Evolutionary conservation across 371 early-diverging fungal species (phyloP).

Genomic region (Homolaphlyctis polyrhiza): DNA sequence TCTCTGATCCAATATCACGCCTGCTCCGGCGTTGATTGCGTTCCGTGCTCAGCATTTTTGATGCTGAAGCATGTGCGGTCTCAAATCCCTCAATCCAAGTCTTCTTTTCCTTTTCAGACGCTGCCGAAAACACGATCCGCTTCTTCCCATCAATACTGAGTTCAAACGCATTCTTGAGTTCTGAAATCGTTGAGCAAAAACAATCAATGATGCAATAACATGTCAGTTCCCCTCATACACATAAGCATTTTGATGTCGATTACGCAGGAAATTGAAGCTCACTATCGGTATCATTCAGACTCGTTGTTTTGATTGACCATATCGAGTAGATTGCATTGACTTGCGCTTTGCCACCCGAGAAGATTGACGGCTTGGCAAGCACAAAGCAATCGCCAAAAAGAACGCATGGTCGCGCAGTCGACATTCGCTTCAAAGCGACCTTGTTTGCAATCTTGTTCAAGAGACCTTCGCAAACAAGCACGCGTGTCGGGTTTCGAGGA

Average conservation of each 20-base stretch:
- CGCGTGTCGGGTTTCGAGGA: neutral
- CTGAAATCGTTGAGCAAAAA: too few species aligned
- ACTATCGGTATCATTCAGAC: neutral
- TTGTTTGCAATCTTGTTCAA: neutral
- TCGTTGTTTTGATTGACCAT: neutral
- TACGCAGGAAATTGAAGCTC: neutral
- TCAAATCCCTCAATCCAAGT: neutral
- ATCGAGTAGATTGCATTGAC: neutral
- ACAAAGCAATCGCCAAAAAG: constrained; percentile 4
- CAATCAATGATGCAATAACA: too few species aligned
- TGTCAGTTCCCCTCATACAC: neutral
- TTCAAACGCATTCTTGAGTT: neutral
- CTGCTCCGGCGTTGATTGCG: too few species aligned
- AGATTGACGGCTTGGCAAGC: neutral
- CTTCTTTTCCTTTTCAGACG: constrained; percentile 1
- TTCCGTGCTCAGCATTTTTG: neutral
- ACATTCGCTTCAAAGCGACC: neutral
- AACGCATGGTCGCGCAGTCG: neutral
- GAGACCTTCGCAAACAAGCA: neutral
- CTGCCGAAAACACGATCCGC: neutral
- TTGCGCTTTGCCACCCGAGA: neutral
- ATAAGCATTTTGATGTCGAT: neutral
- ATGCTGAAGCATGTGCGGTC: neutral
- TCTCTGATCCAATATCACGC: too few species aligned
- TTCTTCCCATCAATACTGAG: neutral